phyloP scores from a whole-genome alignment of 2,329 filamentous ascomycete genomes.

The Diaporthe sp. region DNA sequence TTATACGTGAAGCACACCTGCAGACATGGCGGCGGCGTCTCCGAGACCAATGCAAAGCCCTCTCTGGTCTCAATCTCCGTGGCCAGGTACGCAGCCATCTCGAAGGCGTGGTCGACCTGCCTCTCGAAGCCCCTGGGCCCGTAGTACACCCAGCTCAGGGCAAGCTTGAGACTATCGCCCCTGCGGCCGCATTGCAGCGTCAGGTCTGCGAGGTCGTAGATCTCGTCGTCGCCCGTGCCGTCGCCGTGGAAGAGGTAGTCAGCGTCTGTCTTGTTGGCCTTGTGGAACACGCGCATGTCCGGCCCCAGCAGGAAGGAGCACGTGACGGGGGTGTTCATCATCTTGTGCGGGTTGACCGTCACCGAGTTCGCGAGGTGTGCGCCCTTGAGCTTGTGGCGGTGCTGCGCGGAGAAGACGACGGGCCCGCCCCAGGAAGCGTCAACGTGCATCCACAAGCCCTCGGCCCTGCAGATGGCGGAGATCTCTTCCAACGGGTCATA shows the following conservation, averaged over 20 bases:
- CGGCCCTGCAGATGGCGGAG: constrained; percentile 76
- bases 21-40: constrained; percentile 84
- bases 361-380: constrained; percentile 83
- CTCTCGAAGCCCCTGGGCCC: constrained; percentile 79
- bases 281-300: constrained; percentile 83
- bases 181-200: constrained; percentile 93
- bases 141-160: constrained; percentile 91
- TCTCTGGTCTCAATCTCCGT: constrained; percentile 65
- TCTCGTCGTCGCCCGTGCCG: constrained; percentile 63
- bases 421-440: constrained; percentile 93
- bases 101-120: constrained; percentile 81
- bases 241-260: constrained; percentile 85
- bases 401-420: constrained; percentile 80
- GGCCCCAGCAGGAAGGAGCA: constrained; percentile 89
- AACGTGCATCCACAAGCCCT: constrained; percentile 91
- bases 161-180: constrained; percentile 89
- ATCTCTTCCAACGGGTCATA: constrained; percentile 86
- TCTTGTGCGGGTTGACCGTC: constrained; percentile 96
- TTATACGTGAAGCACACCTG: constrained; percentile 95
- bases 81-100: constrained; percentile 78
- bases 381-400: constrained; percentile 72
- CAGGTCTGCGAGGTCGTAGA: constrained; percentile 92
- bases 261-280: constrained; percentile 87
- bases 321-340: constrained; percentile 91
- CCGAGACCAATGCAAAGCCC: constrained; percentile 79